Evolutionary conservation across 1,139 yeast species (phyloP).

Genomic region (Meyerozyma elateridarum): DNA sequence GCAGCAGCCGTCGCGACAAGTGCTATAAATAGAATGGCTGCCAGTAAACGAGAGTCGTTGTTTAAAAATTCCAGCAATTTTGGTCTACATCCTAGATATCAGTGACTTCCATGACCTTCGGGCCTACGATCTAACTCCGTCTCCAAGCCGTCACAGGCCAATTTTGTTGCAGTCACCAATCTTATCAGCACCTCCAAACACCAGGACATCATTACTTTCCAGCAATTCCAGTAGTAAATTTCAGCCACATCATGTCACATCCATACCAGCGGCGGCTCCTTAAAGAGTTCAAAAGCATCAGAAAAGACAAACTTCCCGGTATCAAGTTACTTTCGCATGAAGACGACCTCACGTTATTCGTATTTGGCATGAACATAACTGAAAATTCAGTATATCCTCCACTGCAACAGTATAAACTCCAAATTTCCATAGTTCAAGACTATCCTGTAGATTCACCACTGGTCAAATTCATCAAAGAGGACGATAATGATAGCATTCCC

Average conservation of each 20-base stretch:
- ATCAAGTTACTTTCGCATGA: constrained; percentile 22
- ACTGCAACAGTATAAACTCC: constrained; percentile 27
- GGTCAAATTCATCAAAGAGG: constrained; percentile 43
- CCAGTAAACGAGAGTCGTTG: too few species aligned
- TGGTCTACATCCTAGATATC: too few species aligned
- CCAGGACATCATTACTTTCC: too few species aligned
- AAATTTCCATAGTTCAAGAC: constrained; percentile 36
- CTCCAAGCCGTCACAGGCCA: too few species aligned
- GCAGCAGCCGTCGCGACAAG: too few species aligned
- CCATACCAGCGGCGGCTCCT: constrained; percentile 37
- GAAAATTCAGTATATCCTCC: constrained; percentile 25
- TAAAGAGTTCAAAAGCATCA: constrained; percentile 34
- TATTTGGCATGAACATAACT: constrained; percentile 21
- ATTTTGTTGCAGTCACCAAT: too few species aligned
- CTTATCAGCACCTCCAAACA: too few species aligned
- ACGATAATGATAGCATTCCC: constrained; percentile 35
- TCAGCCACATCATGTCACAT: constrained; percentile 9
- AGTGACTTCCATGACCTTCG: too few species aligned
- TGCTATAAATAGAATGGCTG: too few species aligned
- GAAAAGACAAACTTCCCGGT: constrained; percentile 22
- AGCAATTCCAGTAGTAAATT: too few species aligned
- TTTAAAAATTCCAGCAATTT: too few species aligned
- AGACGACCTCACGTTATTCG: constrained; percentile 19
- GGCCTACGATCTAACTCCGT: too few species aligned
- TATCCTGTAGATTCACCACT: constrained; percentile 68